Conservation (phyloP, 2,329 filamentous ascomycete genomes). For the Aureobasidium zeae region DNA sequence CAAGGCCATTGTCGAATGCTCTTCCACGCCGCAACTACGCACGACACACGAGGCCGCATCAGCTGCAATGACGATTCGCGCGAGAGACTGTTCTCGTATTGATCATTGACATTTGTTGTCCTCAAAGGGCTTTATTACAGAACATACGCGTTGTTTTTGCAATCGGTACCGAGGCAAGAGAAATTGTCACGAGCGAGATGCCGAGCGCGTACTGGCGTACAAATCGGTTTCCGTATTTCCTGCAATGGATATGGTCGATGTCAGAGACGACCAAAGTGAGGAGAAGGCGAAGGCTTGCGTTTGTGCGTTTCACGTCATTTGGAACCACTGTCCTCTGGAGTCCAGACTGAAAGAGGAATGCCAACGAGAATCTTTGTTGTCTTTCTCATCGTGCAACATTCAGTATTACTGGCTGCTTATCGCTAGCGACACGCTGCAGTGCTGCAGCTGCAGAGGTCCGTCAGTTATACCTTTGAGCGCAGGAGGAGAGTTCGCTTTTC, state of each 20-base stretch:
- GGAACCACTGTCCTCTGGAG: constrained; percentile 15
- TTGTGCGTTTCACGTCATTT: constrained; percentile 25
- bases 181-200: constrained; percentile 80
- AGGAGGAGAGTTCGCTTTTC: too few species aligned
- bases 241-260: neutral
- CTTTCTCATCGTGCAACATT: too few species aligned
- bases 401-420: too few species aligned
- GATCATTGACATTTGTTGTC: constrained; percentile 86
- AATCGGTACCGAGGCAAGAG: constrained; percentile 92
- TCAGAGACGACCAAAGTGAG: constrained; percentile 23
- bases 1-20: constrained; percentile 77
- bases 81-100: constrained; percentile 68
- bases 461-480: too few species aligned
- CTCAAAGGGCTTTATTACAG: constrained; percentile 81
- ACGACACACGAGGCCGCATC: constrained; percentile 45
- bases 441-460: too few species aligned
- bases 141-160: constrained; percentile 87
- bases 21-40: constrained; percentile 39
- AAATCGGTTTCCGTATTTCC: constrained; percentile 45
- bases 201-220: constrained; percentile 73
- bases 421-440: too few species aligned
- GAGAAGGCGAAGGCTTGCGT: constrained; percentile 27
- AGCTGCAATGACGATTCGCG: constrained; percentile 41
- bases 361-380: too few species aligned
- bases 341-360: too few species aligned